Evolutionary conservation across 495 filamentous ascomycete species (phyloP).

Genomic region (Podospora pseudoanserina): DNA sequence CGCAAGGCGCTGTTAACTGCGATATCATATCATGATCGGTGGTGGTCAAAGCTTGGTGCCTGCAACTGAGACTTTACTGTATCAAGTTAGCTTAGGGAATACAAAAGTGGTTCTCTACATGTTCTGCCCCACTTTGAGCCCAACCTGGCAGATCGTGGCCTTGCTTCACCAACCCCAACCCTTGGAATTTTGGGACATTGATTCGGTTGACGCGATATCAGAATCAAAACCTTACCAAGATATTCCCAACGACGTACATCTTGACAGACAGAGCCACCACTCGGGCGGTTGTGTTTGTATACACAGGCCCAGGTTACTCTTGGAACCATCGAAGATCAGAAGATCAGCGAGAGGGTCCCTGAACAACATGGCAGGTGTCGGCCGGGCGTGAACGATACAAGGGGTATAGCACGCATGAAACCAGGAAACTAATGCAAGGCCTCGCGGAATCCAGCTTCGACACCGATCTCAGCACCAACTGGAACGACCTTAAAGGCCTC

Average conservation of each 20-base stretch:
- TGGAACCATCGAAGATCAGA: background rate
- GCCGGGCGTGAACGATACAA: constrained; percentile 12
- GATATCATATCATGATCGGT: background rate
- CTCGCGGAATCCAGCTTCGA: constrained; percentile 15
- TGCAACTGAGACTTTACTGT: background rate
- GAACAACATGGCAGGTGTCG: background rate
- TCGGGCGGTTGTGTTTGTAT: background rate
- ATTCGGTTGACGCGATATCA: background rate
- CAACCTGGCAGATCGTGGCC: background rate
- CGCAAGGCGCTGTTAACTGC: background rate
- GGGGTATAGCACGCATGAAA: constrained; percentile 20
- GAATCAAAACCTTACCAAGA: background rate
- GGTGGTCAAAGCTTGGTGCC: background rate
- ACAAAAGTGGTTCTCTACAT: background rate
- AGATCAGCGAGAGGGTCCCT: background rate
- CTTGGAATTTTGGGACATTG: background rate
- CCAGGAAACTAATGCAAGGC: constrained; percentile 30
- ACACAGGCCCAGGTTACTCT: background rate
- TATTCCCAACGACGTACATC: background rate
- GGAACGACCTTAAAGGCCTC: background rate
- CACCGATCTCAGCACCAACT: constrained; percentile 1
- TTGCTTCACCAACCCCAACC: background rate
- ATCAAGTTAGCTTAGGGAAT: constrained; percentile 10
- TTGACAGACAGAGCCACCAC: no score
- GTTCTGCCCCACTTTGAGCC: background rate